These are phyloP conservation scores for Triangularia verruculosa DNA, from an alignment of 2,329 filamentous ascomycete species.

Conservation along the genomic window DNA sequence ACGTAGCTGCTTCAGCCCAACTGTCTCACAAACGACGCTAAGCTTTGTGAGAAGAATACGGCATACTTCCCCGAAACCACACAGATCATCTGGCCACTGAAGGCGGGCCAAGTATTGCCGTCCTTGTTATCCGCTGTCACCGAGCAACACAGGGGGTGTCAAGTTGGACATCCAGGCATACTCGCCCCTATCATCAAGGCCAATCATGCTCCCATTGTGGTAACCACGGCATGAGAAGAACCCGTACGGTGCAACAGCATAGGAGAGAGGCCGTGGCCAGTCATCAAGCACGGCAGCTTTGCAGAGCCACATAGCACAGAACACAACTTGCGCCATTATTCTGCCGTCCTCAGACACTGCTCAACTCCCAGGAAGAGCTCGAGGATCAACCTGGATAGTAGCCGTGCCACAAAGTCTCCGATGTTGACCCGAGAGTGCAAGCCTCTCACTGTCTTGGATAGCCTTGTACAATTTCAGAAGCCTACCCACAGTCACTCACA, in stretches of 20 bases:
- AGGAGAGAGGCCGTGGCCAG: neutral
- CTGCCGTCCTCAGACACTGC: neutral
- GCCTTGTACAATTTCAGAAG: neutral
- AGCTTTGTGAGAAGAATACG: neutral
- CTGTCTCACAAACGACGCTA: neutral
- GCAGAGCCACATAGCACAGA: neutral
- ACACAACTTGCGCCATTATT: neutral
- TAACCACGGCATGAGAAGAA: neutral
- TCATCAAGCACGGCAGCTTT: slow-evolving; percentile 1
- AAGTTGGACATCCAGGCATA: neutral
- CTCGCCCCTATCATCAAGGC: neutral
- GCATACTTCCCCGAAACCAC: neutral
- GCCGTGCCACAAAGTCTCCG: slow-evolving; percentile 1
- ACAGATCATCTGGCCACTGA: neutral
- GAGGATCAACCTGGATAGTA: neutral
- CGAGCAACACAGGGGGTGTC: slow-evolving; percentile 1
- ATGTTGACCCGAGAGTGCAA: neutral
- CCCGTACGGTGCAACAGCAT: neutral
- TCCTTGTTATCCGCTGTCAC: neutral
- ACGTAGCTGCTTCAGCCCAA: neutral
- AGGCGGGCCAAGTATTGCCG: neutral
- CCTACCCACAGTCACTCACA: neutral
- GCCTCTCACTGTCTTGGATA: neutral
- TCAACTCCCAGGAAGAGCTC: neutral
- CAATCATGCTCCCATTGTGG: neutral